A percentile compares a stretch with the other conserved stretches of the same genome.
phyloP scores from a whole-genome alignment of 768 basidiomycete species.

The Dioszegia crocea region DNA sequence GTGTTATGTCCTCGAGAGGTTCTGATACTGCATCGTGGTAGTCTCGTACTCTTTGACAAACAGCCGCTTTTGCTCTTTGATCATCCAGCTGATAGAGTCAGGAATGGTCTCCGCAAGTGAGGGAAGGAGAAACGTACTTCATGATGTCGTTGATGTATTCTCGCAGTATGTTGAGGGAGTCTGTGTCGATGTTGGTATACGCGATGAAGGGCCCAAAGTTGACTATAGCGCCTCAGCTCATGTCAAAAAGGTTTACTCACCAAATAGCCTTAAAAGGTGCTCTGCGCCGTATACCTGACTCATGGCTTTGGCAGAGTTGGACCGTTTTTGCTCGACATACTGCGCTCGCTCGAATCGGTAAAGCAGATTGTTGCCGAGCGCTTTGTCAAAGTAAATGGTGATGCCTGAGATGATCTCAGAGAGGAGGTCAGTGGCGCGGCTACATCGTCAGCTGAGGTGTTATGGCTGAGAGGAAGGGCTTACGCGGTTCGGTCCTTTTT shows the following conservation, averaged over 20 bases:
- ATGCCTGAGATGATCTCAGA: conserved; percentile 81
- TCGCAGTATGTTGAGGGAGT: conserved; percentile 72
- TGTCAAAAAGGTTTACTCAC: conserved; percentile 54
- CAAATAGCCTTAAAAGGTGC: conserved; percentile 84
- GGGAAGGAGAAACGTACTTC: conserved; percentile 57
- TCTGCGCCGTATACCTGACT: conserved; percentile 90
- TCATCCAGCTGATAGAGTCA: conserved; percentile 63
- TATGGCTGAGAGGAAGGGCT: conserved; percentile 5
- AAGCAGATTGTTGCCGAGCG: conserved; percentile 74
- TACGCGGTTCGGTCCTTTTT: conserved; percentile 42
- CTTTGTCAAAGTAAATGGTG: conserved; percentile 86
- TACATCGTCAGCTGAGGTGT: conserved; percentile 27
- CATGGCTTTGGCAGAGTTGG: conserved; percentile 75
- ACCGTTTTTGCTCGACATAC: conserved; percentile 71
- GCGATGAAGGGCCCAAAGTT: conserved; percentile 87
- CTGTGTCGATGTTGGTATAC: conserved; percentile 81
- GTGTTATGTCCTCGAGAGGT: conserved; percentile 67
- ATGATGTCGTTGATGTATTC: conserved; percentile 89
- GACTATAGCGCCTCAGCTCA: conserved; percentile 56
- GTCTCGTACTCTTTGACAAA: conserved; percentile 77
- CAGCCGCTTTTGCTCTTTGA: conserved; percentile 64
- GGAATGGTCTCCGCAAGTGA: neutral
- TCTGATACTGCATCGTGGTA: conserved; percentile 73
- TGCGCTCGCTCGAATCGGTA: conserved; percentile 95
- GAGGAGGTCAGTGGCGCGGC: conserved; percentile 65